These are phyloP conservation scores for Yamadazyma paraphyllophila DNA, from an alignment of 805 yeast species.

Conservation along the genomic window DNA sequence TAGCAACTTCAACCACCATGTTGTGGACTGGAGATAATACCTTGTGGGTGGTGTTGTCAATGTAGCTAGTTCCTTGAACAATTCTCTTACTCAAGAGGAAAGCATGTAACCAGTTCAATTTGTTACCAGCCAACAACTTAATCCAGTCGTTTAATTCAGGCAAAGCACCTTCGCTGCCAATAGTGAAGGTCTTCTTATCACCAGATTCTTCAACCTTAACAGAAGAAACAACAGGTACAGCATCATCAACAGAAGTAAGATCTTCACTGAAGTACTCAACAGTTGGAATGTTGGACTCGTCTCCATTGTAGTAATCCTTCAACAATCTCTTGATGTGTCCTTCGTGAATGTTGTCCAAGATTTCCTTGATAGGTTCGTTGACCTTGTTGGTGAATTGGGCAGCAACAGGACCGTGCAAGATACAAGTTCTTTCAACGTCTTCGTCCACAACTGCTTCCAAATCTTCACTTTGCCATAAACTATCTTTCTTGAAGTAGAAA, in stretches of 20 bases:
- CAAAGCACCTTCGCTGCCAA: constrained; percentile 36
- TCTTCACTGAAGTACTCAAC: constrained; percentile 80
- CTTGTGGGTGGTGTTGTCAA: constrained; percentile 73
- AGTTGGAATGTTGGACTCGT: constrained; percentile 71
- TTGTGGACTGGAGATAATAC: constrained; percentile 72
- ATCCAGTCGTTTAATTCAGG: constrained; percentile 60
- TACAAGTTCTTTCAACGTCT: constrained; percentile 99
- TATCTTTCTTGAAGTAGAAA: constrained; percentile 96
- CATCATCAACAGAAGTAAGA: neutral
- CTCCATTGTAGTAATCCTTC: constrained; percentile 67
- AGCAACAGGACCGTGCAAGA: constrained; percentile 97
- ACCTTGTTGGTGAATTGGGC: constrained; percentile 85
- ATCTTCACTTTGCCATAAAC: constrained; percentile 98
- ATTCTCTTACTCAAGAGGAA: constrained; percentile 73
- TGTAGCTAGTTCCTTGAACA: constrained; percentile 83
- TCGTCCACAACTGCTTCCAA: constrained; percentile 93
- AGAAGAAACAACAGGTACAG: constrained; percentile 23
- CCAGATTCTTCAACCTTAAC: constrained; percentile 27
- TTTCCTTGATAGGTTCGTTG: constrained; percentile 89
- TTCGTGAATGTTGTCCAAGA: constrained; percentile 83
- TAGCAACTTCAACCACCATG: constrained; percentile 57
- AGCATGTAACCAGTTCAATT: constrained; percentile 88
- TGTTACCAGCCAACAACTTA: constrained; percentile 72
- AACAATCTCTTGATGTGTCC: constrained; percentile 78
- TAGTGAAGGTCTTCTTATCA: constrained; percentile 33